Evolutionary conservation across 2,329 filamentous ascomycete genomes (phyloP), one percentile per base, ranked within the genome.

Genomic region (Paecilomyces sp.): DNA sequence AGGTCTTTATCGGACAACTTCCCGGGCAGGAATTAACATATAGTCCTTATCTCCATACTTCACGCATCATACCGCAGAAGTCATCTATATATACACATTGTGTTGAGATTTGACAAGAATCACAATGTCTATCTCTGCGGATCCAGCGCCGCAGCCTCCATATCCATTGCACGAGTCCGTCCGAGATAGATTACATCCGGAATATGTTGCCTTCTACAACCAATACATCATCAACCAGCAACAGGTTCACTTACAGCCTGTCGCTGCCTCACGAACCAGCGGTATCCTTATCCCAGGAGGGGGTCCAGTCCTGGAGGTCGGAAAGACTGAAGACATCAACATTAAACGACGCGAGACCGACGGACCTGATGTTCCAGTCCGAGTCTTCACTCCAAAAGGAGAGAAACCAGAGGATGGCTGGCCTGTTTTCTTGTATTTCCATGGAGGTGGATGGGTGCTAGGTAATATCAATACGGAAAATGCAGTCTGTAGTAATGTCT

Each of bases 381-480:
- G 83, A 15, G 77, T 74, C 34, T 85, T 85, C 63, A 83, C 78
- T 1, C 83, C 83, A 0, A 66, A 70, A 4, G 80, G 79, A 0
- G 62, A 72, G 4, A 72, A 60, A 11, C 82, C 82, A 0, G 69
- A 65, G 0, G 65, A 63, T 0, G 83, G 83, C 28, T 85, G 83
- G 83, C 83, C 83, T 1, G 76, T 81, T 7, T 78, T 82, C 67
- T 64, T 85, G 3, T 86, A 83, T 67, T 83, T 79, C 64, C 83
- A 86, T 63, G 83, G 83, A 3, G 83, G 83, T 0, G 83, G 83
- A 3, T 86, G 82, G 82, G 82, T 85, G 2, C 64, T 85, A 31
- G 83, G 83, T 0, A 83, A 80, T 54, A 83, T 85, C 52, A 76
- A 82, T 61, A 84, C 82, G 0, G 83, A 86, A 70, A 85, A 85